Conservation (phyloP, 352 stramenopile genomes). For the Blastocystis sp. region DNA sequence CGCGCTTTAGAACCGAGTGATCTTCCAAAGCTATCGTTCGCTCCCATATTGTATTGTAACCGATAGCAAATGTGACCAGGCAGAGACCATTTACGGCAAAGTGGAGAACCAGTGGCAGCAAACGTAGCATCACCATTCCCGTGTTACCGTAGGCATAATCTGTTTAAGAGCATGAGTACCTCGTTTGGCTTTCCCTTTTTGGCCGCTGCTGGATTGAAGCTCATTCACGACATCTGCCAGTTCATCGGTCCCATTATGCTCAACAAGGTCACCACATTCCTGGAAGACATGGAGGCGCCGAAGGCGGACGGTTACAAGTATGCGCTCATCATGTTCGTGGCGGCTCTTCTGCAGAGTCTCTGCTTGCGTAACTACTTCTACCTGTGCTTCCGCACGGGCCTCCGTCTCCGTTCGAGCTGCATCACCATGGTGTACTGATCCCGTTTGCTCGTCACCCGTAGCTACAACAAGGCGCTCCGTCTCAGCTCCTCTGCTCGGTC, state of each 20-base stretch:
- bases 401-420: constrained; percentile 76
- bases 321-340: constrained; percentile 71
- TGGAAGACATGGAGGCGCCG: constrained; percentile 74
- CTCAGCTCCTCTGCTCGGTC: constrained; percentile 77
- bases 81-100: constrained; percentile 21
- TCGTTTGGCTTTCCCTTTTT: constrained; percentile 85
- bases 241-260: constrained; percentile 85
- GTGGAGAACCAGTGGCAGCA: constrained; percentile 48
- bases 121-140: neutral
- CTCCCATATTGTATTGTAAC: constrained; percentile 74
- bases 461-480: constrained; percentile 80
- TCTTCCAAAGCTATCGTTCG: constrained; percentile 80
- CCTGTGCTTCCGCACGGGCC: constrained; percentile 75
- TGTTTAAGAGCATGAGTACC: constrained; percentile 62
- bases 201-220: constrained; percentile 82
- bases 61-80: constrained; percentile 26
- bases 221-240: constrained; percentile 83
- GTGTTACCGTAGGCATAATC: constrained; percentile 25
- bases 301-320: constrained; percentile 72
- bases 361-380: constrained; percentile 74
- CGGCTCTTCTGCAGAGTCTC: constrained; percentile 71
- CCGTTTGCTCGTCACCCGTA: constrained; percentile 71
- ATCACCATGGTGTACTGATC: constrained; percentile 75
- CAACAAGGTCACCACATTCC: constrained; percentile 78
- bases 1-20: constrained; percentile 80